phyloP scores from a whole-genome alignment of 495 filamentous ascomycete genomes.

The Penicillium nucicola region DNA sequence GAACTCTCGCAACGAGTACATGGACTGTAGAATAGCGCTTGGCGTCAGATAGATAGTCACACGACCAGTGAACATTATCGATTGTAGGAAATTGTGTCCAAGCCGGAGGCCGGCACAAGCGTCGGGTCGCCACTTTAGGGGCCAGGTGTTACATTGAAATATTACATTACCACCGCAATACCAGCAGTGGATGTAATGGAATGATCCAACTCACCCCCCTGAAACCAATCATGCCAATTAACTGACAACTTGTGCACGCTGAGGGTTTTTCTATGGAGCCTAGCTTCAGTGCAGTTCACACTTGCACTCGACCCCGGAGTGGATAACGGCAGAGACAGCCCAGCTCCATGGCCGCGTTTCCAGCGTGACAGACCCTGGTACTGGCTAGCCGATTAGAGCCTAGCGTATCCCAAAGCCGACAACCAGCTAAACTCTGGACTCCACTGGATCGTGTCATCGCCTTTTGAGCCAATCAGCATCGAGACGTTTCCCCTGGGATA shows the following conservation, averaged over 20 bases:
- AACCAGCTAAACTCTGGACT: constrained; percentile 8
- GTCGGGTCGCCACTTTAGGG: constrained; percentile 11
- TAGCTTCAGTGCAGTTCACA: constrained; percentile 9
- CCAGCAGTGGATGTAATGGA: constrained; percentile 4
- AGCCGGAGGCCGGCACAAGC: background rate
- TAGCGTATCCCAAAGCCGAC: constrained; percentile 14
- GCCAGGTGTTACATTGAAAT: constrained; percentile 2
- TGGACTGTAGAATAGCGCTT: background rate
- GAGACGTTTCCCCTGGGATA: constrained; percentile 4
- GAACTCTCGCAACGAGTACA: no score
- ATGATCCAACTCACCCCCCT: constrained; percentile 1
- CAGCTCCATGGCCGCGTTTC: constrained; percentile 3
- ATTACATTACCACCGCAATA: constrained; percentile 4
- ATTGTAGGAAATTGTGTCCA: background rate
- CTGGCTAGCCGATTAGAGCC: constrained; percentile 5
- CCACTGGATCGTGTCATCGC: constrained; percentile 22
- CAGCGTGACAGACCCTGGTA: constrained; percentile 13
- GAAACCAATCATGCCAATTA: background rate
- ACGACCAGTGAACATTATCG: background rate
- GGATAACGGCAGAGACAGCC: constrained; percentile 1
- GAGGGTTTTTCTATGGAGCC: background rate
- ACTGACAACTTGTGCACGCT: background rate
- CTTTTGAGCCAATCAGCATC: constrained; percentile 8
- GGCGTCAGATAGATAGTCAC: background rate
- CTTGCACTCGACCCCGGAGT: constrained; percentile 17